Percentiles rank a stretch among this genome's conserved stretches.
Conservation (phyloP, 139 green algal genomes). For the Monoraphidium neglectum region DNA sequence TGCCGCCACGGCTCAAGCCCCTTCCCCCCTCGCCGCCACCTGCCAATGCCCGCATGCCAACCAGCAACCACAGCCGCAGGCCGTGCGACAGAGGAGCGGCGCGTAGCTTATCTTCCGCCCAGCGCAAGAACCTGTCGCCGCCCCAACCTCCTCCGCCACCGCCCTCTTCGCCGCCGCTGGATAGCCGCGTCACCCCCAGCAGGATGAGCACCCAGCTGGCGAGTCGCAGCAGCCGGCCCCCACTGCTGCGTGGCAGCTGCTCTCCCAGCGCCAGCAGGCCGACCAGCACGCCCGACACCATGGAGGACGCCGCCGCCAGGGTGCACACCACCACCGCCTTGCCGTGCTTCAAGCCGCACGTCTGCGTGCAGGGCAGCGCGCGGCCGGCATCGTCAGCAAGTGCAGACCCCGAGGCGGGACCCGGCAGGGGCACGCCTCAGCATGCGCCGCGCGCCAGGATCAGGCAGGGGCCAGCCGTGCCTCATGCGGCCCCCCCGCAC, state of each 20-base stretch:
- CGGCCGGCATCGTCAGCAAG: not conserved
- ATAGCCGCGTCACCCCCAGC: conserved; percentile 57
- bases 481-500: not conserved
- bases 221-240: conserved; percentile 39
- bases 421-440: not conserved
- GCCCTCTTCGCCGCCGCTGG: conserved; percentile 25
- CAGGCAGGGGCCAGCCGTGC: not conserved
- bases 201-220: conserved; percentile 60
- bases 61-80: no score
- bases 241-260: conserved; percentile 43
- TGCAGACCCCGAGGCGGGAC: not conserved
- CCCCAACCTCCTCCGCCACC: not conserved
- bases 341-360: conserved; percentile 82
- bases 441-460: not conserved
- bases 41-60: no score
- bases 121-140: no score
- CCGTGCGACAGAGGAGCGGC: no score
- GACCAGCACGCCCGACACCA: conserved; percentile 70
- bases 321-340: conserved; percentile 84
- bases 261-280: conserved; percentile 80
- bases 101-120: no score
- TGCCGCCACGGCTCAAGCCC: no score
- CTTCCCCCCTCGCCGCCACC: no score
- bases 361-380: conserved; percentile 39
- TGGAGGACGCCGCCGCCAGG: conserved; percentile 74